These are phyloP conservation scores for Paracoccidioides lutzii DNA, from an alignment of 2,329 filamentous ascomycete genomes.

Conservation along the genomic window DNA sequence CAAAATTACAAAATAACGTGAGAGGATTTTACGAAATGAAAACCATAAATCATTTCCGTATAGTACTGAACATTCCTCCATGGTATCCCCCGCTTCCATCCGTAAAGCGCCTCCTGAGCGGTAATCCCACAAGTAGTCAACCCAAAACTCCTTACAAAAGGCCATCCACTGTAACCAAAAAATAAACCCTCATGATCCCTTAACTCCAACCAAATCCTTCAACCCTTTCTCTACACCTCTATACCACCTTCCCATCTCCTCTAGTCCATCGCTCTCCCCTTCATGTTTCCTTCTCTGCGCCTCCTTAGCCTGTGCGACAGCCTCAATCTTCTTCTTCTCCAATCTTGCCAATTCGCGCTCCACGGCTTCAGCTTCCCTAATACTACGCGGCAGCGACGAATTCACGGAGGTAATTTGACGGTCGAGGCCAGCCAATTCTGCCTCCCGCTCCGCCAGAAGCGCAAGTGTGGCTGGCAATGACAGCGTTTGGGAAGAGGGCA, in stretches of 20 bases:
- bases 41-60: not conserved
- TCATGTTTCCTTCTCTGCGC: constrained; percentile 30
- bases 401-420: constrained; percentile 30
- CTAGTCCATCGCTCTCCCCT: constrained; percentile 34
- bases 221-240: constrained; percentile 29
- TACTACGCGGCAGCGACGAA: constrained; percentile 32
- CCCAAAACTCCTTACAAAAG: not conserved
- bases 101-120: not conserved
- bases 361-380: constrained; percentile 32
- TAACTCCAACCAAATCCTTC: constrained; percentile 26
- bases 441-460: constrained; percentile 29
- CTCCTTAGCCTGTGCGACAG: constrained; percentile 36
- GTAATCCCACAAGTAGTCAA: not conserved
- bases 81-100: not conserved
- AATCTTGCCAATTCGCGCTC: constrained; percentile 32
- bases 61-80: not conserved
- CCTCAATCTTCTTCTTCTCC: constrained; percentile 34
- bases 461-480: constrained; percentile 29
- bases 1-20: constrained; percentile 3
- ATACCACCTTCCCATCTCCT: constrained; percentile 36
- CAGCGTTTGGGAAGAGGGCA: constrained; percentile 24
- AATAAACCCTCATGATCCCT: constrained; percentile 10
- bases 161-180: not conserved
- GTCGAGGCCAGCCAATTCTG: constrained; percentile 30
- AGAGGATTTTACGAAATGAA: not conserved